Evolutionary conservation across 805 yeast genomes (phyloP).

Genomic region (Lipomyces orientalis): DNA sequence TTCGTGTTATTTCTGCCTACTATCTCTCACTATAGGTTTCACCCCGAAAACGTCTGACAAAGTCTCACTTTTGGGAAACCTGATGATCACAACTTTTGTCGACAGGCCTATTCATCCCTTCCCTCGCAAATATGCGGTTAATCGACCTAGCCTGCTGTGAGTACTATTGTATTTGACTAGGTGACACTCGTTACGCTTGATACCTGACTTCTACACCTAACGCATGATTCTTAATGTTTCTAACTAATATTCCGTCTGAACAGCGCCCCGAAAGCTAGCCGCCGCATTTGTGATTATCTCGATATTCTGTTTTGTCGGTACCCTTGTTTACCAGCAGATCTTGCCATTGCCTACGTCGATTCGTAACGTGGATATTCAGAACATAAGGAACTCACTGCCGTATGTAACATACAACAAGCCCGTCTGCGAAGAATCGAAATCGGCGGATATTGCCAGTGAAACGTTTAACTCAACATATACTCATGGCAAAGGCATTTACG

Average conservation of each 20-base stretch:
- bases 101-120: neutral
- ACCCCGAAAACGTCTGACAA: neutral
- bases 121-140: neutral
- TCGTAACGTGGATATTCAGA: neutral
- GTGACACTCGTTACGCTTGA: neutral
- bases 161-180: neutral
- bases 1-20: no score
- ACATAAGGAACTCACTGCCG: neutral
- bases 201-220: no score
- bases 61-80: neutral
- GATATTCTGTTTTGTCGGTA: neutral
- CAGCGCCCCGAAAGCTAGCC: neutral
- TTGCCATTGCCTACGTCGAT: slow-evolving; percentile 1
- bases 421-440: neutral
- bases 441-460: neutral
- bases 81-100: neutral
- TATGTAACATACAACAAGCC: neutral
- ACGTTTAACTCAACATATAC: slow-evolving; percentile 8
- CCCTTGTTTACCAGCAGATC: neutral
- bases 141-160: neutral
- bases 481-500: slow-evolving; percentile 15
- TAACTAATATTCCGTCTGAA: neutral
- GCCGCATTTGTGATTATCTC: slow-evolving; percentile 1
- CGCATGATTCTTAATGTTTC: neutral
- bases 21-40: no score